These are phyloP conservation scores for Sporothrix euskadiensis DNA, from an alignment of 2,329 filamentous ascomycete species.

Conservation along the genomic window DNA sequence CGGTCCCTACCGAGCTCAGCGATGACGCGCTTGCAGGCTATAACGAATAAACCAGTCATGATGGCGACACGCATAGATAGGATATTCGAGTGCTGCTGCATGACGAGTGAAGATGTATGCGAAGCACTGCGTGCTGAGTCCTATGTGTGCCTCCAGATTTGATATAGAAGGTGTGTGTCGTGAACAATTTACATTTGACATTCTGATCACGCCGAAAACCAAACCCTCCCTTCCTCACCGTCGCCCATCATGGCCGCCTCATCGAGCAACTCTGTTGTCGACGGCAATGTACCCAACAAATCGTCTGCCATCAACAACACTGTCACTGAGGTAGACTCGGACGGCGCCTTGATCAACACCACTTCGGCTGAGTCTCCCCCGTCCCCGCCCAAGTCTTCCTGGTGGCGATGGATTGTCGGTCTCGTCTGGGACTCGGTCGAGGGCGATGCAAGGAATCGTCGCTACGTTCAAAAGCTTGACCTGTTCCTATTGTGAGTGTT, in stretches of 20 bases:
- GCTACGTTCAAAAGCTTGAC: conserved; percentile 30
- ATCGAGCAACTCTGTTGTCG: neutral
- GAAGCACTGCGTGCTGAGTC: no score
- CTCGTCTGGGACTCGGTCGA: conserved; percentile 31
- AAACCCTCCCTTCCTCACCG: neutral
- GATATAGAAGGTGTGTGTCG: neutral
- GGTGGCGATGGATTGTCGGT: conserved; percentile 27
- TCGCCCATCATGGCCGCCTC: conserved; percentile 5
- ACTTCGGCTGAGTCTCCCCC: neutral
- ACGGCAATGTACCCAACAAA: neutral
- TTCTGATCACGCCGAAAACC: neutral
- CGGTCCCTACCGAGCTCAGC: no score
- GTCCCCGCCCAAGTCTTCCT: conserved; percentile 5
- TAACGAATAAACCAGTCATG: conserved; percentile 11
- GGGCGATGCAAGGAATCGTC: conserved; percentile 28
- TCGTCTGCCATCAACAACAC: neutral
- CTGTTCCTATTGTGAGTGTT: conserved; percentile 22
- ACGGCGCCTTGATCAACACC: neutral
- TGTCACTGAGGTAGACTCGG: conserved; percentile 5
- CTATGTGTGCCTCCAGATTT: neutral
- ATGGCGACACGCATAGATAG: conserved; percentile 17
- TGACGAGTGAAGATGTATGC: neutral
- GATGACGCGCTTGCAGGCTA: neutral
- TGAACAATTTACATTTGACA: neutral
- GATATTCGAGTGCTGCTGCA: neutral